Evolutionary conservation across 805 yeast genomes (phyloP).

Genomic region (Saccharomycopsis guyanensis): DNA sequence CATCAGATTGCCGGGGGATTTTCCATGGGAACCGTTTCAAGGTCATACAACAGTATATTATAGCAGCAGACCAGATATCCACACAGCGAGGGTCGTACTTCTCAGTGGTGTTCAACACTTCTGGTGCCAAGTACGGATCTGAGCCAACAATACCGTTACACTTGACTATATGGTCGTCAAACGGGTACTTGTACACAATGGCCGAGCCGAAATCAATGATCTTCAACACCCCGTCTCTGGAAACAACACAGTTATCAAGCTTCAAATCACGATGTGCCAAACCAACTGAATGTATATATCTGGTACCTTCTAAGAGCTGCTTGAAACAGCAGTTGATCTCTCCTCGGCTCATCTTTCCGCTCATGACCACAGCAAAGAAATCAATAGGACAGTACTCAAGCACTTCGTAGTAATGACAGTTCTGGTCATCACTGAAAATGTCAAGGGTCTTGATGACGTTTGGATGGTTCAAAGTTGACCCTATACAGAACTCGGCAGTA

Average conservation of each 20-base stretch:
- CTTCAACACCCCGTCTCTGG: conserved; percentile 64
- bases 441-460: conserved; percentile 74
- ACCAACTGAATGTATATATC: conserved; percentile 68
- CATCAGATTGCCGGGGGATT: conserved; percentile 63
- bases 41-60: conserved; percentile 82
- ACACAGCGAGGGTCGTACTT: conserved; percentile 70
- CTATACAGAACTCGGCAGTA: conserved; percentile 84
- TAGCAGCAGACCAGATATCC: conserved; percentile 81
- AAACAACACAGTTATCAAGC: conserved; percentile 76
- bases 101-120: conserved; percentile 47
- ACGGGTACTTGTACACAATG: conserved; percentile 73
- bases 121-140: conserved; percentile 84
- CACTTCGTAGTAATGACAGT: conserved; percentile 66
- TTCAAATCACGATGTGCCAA: conserved; percentile 79
- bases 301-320: conserved; percentile 66
- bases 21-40: conserved; percentile 84
- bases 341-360: conserved; percentile 71
- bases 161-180: conserved; percentile 47
- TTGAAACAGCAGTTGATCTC: conserved; percentile 78
- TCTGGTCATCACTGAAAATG: conserved; percentile 51
- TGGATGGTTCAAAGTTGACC: conserved; percentile 75
- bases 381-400: conserved; percentile 85
- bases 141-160: conserved; percentile 79
- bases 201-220: conserved; percentile 82
- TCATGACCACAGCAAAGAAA: conserved; percentile 82